phyloP scores from a whole-genome alignment of 331 rosid species.

The Acacia pycnantha region DNA sequence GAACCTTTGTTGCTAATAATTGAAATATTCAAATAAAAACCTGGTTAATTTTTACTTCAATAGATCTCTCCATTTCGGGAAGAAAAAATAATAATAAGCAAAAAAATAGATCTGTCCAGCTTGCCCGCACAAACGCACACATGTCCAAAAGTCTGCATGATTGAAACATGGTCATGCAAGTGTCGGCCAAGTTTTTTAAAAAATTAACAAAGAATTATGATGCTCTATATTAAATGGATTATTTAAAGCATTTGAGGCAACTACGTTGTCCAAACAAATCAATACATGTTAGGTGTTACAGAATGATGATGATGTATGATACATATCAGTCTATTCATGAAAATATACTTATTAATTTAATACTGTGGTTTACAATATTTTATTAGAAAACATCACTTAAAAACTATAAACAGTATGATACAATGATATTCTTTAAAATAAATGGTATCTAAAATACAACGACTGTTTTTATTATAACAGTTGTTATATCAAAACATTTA shows the following conservation, averaged over 20 bases:
- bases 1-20: not conserved
- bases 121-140: not conserved
- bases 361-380: too few relatives aligned
- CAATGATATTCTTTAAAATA: too few relatives aligned
- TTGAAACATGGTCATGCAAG: not conserved
- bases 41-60: not conserved
- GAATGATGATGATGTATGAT: not conserved
- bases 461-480: too few relatives aligned
- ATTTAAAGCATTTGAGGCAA: not conserved
- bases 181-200: not conserved
- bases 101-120: not conserved
- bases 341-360: not conserved
- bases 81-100: too few relatives aligned
- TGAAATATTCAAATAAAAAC: not conserved
- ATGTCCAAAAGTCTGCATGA: not conserved
- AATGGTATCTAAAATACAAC: too few relatives aligned
- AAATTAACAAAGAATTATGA: not conserved
- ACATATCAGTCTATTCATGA: not conserved
- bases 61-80: not conserved
- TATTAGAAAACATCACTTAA: too few relatives aligned
- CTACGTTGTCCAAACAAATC: not conserved
- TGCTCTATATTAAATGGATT: not conserved
- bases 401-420: not conserved
- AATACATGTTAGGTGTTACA: not conserved
- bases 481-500: too few relatives aligned